A percentile compares a stretch with the other conserved stretches of the same genome.
These are phyloP conservation scores for Lolium multiflorum DNA, from an alignment of 176 grass and related monocot genomes.

Conservation along the genomic window DNA sequence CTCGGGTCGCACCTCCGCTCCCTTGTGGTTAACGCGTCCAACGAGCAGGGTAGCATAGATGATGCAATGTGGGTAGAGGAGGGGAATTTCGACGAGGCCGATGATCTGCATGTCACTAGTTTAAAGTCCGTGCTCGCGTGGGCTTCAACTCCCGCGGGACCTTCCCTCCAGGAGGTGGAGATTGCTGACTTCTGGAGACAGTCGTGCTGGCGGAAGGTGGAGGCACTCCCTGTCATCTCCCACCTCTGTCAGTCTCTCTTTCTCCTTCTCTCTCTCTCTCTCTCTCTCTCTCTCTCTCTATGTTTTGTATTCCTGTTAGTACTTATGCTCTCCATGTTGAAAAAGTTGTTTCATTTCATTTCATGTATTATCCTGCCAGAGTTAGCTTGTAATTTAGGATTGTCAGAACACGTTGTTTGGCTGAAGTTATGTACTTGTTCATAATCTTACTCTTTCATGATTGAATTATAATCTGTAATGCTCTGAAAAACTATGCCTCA, in stretches of 20 bases:
- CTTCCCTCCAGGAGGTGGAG: conserved; percentile 47
- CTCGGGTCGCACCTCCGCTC: conserved; percentile 43
- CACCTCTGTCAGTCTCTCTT: conserved; percentile 53
- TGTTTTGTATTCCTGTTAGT: too few species aligned
- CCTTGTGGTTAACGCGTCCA: conserved; percentile 52
- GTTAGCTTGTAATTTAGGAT: too few species aligned
- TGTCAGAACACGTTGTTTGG: too few species aligned
- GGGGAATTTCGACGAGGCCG: neutral
- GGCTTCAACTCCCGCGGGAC: conserved; percentile 45
- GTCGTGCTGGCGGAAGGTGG: conserved; percentile 71
- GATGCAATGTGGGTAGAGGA: conserved; percentile 27
- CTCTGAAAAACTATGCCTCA: too few species aligned
- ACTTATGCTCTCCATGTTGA: too few species aligned
- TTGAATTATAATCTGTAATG: too few species aligned
- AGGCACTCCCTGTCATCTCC: conserved; percentile 64
- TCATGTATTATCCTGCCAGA: too few species aligned
- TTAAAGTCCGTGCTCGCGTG: conserved; percentile 46
- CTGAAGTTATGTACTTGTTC: too few species aligned
- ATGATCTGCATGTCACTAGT: conserved; percentile 63
- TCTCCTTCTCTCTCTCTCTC: neutral
- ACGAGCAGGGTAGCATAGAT: neutral
- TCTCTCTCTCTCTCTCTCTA: neutral
- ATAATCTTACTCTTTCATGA: too few species aligned
- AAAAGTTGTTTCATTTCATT: too few species aligned
- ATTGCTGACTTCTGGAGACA: conserved; percentile 68